Percentiles rank a stretch among this genome's conserved stretches.
These are phyloP conservation scores for Microbotryum silenes-acaulis DNA, from an alignment of 1,284 basidiomycete species.

Conservation along the genomic window DNA sequence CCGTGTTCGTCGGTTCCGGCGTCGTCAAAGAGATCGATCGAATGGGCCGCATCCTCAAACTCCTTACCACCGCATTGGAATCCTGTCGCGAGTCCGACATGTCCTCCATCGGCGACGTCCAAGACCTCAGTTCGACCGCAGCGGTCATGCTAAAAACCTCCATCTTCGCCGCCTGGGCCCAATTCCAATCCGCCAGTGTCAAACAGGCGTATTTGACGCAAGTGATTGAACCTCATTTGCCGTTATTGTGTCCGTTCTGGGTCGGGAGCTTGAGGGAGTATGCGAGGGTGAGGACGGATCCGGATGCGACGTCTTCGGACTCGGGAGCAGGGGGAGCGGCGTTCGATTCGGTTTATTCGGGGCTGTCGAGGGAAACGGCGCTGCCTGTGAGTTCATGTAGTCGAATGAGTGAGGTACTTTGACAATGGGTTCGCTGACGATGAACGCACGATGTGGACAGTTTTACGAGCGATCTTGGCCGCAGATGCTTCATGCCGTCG, in stretches of 20 bases:
- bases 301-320: slow-evolving; percentile 66
- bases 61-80: slow-evolving; percentile 67
- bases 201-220: slow-evolving; percentile 68
- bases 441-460: slow-evolving; percentile 42
- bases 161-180: slow-evolving; percentile 90
- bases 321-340: slow-evolving; percentile 35
- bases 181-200: slow-evolving; percentile 71
- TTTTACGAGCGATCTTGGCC: slow-evolving; percentile 81
- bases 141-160: slow-evolving; percentile 92
- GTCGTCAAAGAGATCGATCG: slow-evolving; percentile 78
- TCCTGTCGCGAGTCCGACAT: slow-evolving; percentile 80
- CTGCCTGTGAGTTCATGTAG: slow-evolving; percentile 55
- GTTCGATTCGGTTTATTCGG: slow-evolving; percentile 74
- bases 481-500: slow-evolving; percentile 77
- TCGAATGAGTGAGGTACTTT: too few relatives aligned
- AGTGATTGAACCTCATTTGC: slow-evolving; percentile 74
- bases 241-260: slow-evolving; percentile 74
- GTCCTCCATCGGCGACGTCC: slow-evolving; percentile 76
- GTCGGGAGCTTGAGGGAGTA: slow-evolving; percentile 82
- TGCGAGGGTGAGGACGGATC: slow-evolving; percentile 78
- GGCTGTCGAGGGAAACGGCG: slow-evolving; percentile 79
- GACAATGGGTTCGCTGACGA: too few relatives aligned
- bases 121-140: slow-evolving; percentile 83
- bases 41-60: slow-evolving; percentile 91
- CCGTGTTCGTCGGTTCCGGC: slow-evolving; percentile 91